Base-by-base conservation (phyloP, 768 basidiomycete species). In the Kwoniella sp. region DNA sequence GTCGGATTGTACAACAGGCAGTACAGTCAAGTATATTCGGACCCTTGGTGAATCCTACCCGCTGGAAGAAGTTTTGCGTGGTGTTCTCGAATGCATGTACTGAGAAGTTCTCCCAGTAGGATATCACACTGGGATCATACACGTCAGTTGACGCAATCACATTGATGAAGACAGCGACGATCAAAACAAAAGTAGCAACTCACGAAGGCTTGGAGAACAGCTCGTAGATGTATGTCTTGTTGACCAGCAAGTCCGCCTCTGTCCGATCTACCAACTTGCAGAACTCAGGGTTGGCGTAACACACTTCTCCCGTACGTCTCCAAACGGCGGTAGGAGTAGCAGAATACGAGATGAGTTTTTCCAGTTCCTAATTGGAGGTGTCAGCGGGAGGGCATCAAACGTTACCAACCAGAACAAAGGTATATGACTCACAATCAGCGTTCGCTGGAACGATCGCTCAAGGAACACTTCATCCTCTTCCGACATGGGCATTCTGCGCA, bases 271-370 rank as follows among this genome's bases (percentile, higher is more conserved):
- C 93, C 66, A 99, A 83, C 85, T 91, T 88, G 79, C 89, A 91
- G 77, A 99, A 98, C 81, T 99, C 96, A 5, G 92, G 90, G 0
- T 93, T 94, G 51, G 93, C 96, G 50, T 96, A 87, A 75, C 92
- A 94, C 25, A 99, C 93, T 82, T 99, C 96, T 72, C 96, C 96
- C 21, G 96, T 99, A 55, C 96, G 85, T 49, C 96, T 88, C 95
- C 95, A 99, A 12, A 95, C 90, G 46, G 94, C 92, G 1, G 95
- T 98, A 1, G 95, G 95, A 27, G 95, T 98, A 12, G 95, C 95
- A 71, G 90, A 94, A 80, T 91, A 96, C 55, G 92, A 92, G 63
- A 98, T 96, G 65, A 98, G 85, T 81, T 96, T 97, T 81, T 96
- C 92, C 60, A 97, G 85, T 83, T 98, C 95, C 92, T 95, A 54